Evolutionary conservation across 805 yeast species (phyloP), one percentile per base, ranked within the genome.

Genomic region (Groenewaldozyma tartarivorans): DNA sequence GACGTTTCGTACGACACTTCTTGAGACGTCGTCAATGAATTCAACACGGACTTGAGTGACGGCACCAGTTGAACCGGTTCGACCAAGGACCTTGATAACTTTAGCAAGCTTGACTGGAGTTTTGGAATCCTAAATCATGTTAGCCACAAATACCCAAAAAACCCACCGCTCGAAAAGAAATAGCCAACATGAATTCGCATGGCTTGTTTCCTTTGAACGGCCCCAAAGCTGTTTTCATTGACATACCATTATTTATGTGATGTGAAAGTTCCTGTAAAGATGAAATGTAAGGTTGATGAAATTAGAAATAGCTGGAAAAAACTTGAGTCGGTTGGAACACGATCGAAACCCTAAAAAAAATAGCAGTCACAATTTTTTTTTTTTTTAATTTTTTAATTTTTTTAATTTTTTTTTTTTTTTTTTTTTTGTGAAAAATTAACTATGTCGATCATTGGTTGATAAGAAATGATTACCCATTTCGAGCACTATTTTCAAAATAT

Each of bases 11-110:
- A 85, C 94, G 63, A 85, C 85, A 66, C 92, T 81, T 79, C 95
- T 83, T 72, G 92, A 75, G 65, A 88, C 75, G 70, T 86, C 95
- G 66, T 86, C 95, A 68, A 85, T 75, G 81, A 85, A 86, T 74
- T 85, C 95, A 66, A 85, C 95, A 73, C 95, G 85, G 73, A 86
- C 95, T 74, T 85, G 95, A 74, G 95, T 85, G 72, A 85, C 95
- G 79, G 96, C 96, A 83, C 97, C 97, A 77, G 97, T 90, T 71
- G 98, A 90, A 71, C 98, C 98, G 81, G 98, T 90, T 77, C 98
- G 90, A 72, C 97, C 97, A 74, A 90, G 80, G 71, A 90, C 97
- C 79, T 90, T 92, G 75, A 86, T 86, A 68, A 90, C 98, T 80
- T 90, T 90, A 70, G 97, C 98, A 74, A 90, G 85, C 77, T 95